Base-by-base conservation (phyloP, 1,139 yeast genomes). In the Sugiyamaella paludigena region DNA sequence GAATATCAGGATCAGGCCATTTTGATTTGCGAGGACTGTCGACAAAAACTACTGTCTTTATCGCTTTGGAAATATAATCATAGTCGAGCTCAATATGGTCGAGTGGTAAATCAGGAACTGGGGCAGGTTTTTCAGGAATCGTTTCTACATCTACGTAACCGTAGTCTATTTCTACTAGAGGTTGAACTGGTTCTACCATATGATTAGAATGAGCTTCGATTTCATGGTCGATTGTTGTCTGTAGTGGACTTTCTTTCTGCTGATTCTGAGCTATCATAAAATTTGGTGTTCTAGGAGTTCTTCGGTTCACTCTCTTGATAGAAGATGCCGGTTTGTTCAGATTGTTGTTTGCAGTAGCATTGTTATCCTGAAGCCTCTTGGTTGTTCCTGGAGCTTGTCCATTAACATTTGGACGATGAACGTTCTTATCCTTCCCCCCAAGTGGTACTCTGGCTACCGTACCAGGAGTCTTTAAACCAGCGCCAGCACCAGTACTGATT, bases 371-470 rank as follows among this genome's bases (percentile, higher is more conserved):
- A 26, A 36, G 37, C 28, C 33, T 24, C 38, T 42, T 43, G 26
- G 44, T 15, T 40, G 40, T 13, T 32, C 35, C 36, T 40, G 45
- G n/a, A 49, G 35, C 39, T 36, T 43, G 27, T n/a, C n/a, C n/a
- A n/a, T n/a, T n/a, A n/a, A 19, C 5, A 30, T 42, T 45, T 8
- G 43, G 43, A 12, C 51, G 36, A 45, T 49, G 49, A 31, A 49
- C 53, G 43, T 60, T 60, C 31, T 50, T 52, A 43, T 58, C 61
- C 38, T 60, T 60, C 2, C 64, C 64, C 7, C 63, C 63, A 12
- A 60, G 45, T 12, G 63, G 63, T 2, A 55, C 54, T 40, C 63
- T 49, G 35, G 38, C 46, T 2, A 40, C 46, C 13, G 54, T 51
- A 8, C 38, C 48, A 26, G 48, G 47, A 38, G 56, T 45, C 41